phyloP scores from a whole-genome alignment of 495 filamentous ascomycete genomes.

The Chaetomidium leptoderma region DNA sequence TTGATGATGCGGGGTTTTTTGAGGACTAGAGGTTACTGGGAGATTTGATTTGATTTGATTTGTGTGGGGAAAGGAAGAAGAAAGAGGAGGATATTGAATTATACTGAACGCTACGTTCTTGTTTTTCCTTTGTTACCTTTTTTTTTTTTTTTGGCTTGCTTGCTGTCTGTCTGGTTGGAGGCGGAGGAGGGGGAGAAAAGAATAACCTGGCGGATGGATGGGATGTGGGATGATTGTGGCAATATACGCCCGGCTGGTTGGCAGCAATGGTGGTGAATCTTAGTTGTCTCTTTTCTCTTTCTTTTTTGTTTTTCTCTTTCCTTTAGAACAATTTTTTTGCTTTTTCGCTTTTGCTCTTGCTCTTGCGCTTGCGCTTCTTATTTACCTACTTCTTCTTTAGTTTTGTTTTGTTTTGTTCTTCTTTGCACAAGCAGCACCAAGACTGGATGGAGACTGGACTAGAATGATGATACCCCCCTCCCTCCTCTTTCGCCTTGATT shows the following conservation, averaged over 20 bases:
- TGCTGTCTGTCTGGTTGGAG: too few relatives aligned
- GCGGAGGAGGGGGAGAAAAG: too few relatives aligned
- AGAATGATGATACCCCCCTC: constrained; percentile 1
- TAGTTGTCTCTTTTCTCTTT: neutral
- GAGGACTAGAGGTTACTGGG: constrained; percentile 42
- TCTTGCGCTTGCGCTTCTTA: constrained; percentile 1
- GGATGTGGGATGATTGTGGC: too few relatives aligned
- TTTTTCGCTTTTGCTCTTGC: neutral
- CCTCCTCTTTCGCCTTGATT: neutral
- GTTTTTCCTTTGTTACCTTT: too few relatives aligned
- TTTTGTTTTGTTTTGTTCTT: neutral
- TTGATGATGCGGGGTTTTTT: constrained; percentile 54
- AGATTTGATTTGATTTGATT: too few relatives aligned
- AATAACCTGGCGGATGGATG: too few relatives aligned
- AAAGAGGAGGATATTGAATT: neutral
- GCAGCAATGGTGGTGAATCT: neutral
- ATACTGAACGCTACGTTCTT: too few relatives aligned
- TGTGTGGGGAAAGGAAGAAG: too few relatives aligned
- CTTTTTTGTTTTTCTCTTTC: neutral
- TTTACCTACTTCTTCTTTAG: neutral
- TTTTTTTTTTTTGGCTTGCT: too few relatives aligned
- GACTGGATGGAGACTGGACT: neutral
- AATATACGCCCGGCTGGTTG: too few relatives aligned
- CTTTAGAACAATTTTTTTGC: neutral
- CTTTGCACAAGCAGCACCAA: neutral